A percentile compares a stretch with the other conserved stretches of the same genome.
Evolutionary conservation across 108 stramenopile species (phyloP).

Genomic region (Discostella pseudostelligera): DNA sequence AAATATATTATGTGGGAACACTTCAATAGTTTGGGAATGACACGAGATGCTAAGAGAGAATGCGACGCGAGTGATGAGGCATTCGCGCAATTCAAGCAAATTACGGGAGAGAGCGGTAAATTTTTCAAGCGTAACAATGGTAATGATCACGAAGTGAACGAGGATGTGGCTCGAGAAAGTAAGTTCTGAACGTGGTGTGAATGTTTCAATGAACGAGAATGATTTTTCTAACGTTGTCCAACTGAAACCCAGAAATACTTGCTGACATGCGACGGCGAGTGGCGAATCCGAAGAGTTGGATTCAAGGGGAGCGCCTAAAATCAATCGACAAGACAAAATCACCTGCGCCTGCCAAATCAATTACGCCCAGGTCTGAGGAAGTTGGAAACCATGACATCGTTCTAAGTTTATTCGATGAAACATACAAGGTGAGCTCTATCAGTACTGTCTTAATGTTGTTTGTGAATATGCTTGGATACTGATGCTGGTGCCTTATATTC

Average conservation of each 20-base stretch:
- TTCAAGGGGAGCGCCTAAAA: too few relatives aligned
- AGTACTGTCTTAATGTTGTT: background rate
- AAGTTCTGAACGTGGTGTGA: background rate
- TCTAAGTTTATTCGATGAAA: slow-evolving; percentile 18
- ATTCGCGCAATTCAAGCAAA: slow-evolving; percentile 1
- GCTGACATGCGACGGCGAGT: slow-evolving; percentile 9
- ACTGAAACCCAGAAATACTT: slow-evolving; percentile 12
- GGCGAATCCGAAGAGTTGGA: background rate
- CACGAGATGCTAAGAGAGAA: slow-evolving; percentile 4
- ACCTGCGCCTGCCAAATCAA: background rate
- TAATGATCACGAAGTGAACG: background rate
- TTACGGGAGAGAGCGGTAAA: slow-evolving; percentile 1
- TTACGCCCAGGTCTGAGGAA: background rate
- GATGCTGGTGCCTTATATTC: background rate
- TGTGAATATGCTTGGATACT: too few relatives aligned
- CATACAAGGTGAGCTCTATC: slow-evolving; percentile 10
- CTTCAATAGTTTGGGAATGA: slow-evolving; percentile 2
- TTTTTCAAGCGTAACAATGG: slow-evolving; percentile 13
- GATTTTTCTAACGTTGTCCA: background rate
- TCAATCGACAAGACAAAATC: background rate
- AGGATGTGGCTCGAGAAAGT: slow-evolving; percentile 7
- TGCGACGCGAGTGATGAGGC: background rate
- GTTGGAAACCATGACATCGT: slow-evolving; percentile 8
- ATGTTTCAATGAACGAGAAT: background rate
- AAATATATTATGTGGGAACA: slow-evolving; percentile 9